Conservation (phyloP, 148 eudicot genomes). For the Heliamphora exappendiculata region DNA sequence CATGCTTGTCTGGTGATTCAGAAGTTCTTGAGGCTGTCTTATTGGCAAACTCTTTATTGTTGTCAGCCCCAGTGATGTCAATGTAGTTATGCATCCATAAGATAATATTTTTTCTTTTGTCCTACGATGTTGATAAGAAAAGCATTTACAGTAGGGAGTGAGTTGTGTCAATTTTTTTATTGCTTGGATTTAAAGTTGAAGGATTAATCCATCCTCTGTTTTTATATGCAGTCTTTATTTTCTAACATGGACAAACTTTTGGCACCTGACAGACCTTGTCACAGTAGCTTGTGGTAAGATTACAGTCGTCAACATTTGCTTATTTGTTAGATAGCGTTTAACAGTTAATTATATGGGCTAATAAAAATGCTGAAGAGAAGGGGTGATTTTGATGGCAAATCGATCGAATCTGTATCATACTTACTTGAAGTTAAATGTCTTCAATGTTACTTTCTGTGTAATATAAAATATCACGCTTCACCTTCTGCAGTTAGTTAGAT, state of each 20-base stretch:
- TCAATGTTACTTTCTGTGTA: not conserved
- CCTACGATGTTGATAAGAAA: not conserved
- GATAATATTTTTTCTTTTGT: not conserved
- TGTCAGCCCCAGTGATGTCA: not conserved
- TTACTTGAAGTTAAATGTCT: not conserved
- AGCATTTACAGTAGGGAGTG: not conserved
- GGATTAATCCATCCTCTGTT: conserved; percentile 14
- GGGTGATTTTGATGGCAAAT: not conserved
- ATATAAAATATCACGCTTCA: not conserved
- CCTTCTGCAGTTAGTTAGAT: not conserved
- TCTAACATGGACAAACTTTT: conserved; percentile 72
- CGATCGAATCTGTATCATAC: not conserved
- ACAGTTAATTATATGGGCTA: not conserved
- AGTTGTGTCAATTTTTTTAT: not conserved
- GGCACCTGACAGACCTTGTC: conserved; percentile 82
- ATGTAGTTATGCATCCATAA: not conserved
- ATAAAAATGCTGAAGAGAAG: not conserved
- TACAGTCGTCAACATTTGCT: not conserved
- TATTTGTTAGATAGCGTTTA: not conserved
- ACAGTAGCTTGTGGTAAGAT: conserved; percentile 78
- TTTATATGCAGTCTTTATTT: conserved; percentile 60
- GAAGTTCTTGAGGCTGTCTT: not conserved
- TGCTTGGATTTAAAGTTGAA: not conserved
- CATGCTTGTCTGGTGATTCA: not conserved
- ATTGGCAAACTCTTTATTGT: not conserved